Percentiles rank a stretch among this genome's conserved stretches.
Evolutionary conservation across 1,284 basidiomycete species (phyloP).

Genomic region (Pseudozyma tsukubaensis): DNA sequence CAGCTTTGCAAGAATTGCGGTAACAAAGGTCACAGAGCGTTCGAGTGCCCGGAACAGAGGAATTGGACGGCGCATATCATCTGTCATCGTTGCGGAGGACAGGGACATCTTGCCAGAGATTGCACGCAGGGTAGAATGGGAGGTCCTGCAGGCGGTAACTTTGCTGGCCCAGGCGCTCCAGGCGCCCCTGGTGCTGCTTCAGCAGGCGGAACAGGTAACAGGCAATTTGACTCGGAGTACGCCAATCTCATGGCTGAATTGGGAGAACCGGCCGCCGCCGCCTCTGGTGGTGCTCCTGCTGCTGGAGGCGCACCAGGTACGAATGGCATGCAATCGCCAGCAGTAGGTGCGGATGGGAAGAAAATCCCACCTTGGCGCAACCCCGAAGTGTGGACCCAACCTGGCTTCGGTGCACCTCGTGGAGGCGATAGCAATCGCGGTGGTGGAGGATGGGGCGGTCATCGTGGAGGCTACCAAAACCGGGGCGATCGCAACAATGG

Average conservation of each 20-base stretch:
- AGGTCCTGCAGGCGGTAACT: constrained; percentile 73
- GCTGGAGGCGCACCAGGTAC: constrained; percentile 40
- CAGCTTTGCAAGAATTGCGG: constrained; percentile 99
- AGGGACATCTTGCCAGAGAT: constrained; percentile 67
- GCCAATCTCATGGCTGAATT: constrained; percentile 97
- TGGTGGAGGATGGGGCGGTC: constrained; percentile 27
- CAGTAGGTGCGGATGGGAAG: constrained; percentile 58
- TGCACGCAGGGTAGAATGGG: constrained; percentile 71
- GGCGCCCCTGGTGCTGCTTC: constrained; percentile 37
- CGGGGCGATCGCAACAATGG: constrained; percentile 17
- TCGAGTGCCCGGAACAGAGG: constrained; percentile 66
- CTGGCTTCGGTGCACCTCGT: constrained; percentile 43
- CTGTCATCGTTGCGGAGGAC: constrained; percentile 66
- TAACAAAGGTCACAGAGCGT: constrained; percentile 76
- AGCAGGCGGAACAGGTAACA: constrained; percentile 49
- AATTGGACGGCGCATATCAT: constrained; percentile 67
- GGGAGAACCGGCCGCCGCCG: constrained; percentile 78
- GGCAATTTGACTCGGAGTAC: constrained; percentile 92
- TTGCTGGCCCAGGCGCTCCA: constrained; percentile 58
- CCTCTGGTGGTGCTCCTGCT: constrained; percentile 1
- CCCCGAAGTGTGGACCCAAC: constrained; percentile 63
- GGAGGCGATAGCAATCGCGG: constrained; percentile 21
- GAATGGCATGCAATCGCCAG: constrained; percentile 6
- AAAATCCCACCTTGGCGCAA: constrained; percentile 68
- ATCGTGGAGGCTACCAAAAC: constrained; percentile 33